Percentiles rank a stretch among this genome's conserved stretches.
Evolutionary conservation across 2,329 filamentous ascomycete species (phyloP).

Genomic region (Fusarium tanahbumbuense): DNA sequence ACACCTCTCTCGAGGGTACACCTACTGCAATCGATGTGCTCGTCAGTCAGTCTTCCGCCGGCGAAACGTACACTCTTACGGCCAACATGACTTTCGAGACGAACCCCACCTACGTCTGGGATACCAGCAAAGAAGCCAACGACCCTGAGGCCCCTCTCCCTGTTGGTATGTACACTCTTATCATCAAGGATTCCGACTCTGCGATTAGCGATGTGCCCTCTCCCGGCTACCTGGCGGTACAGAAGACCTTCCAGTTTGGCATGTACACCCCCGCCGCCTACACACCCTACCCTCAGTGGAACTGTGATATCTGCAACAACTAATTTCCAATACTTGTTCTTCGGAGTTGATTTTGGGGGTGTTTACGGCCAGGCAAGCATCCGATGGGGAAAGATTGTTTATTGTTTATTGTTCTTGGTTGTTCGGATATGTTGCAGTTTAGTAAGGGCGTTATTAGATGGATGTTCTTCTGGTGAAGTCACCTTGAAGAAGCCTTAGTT

Average conservation of each 20-base stretch:
- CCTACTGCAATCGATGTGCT: conserved; percentile 71
- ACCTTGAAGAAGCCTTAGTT: conserved; percentile 16
- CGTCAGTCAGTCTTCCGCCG: conserved; percentile 64
- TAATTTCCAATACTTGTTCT: conserved; percentile 50
- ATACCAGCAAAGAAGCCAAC: conserved; percentile 64
- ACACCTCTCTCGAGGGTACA: conserved; percentile 68
- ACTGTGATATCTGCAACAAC: conserved; percentile 69
- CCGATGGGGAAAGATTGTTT: conserved; percentile 28
- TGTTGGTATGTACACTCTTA: conserved; percentile 68
- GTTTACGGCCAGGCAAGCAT: conserved; percentile 42
- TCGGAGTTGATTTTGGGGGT: conserved; percentile 30
- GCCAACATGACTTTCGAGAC: conserved; percentile 70
- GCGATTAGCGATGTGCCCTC: conserved; percentile 62
- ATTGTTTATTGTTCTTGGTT: conserved; percentile 17
- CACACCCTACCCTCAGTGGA: conserved; percentile 62
- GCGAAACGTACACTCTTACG: conserved; percentile 69
- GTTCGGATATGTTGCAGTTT: conserved; percentile 32
- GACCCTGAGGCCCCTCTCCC: conserved; percentile 60
- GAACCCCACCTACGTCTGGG: conserved; percentile 66
- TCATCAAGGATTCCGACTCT: conserved; percentile 70
- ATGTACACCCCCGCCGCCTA: conserved; percentile 67
- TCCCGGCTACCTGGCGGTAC: conserved; percentile 66
- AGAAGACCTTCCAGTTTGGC: conserved; percentile 64
- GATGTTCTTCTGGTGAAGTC: conserved; percentile 29
- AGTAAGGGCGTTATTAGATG: conserved; percentile 38